These are phyloP conservation scores for Venturia carpophila DNA, from an alignment of 2,329 filamentous ascomycete genomes.

Conservation along the genomic window DNA sequence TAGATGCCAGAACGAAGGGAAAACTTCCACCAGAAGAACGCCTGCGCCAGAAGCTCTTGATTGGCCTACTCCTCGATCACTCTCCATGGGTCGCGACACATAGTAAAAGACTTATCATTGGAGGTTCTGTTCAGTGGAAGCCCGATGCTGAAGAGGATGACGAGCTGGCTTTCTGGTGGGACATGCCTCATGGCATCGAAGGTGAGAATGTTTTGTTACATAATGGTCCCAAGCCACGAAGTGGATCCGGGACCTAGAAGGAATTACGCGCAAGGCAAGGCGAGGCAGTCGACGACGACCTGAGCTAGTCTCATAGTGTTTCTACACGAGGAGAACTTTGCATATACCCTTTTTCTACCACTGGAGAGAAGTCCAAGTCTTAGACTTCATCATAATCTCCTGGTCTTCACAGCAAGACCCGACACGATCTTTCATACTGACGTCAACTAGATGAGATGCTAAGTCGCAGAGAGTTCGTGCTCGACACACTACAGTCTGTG, in stretches of 20 bases:
- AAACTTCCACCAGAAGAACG: conserved; percentile 47
- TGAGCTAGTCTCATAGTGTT: not conserved
- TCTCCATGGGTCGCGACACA: conserved; percentile 52
- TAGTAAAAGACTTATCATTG: conserved; percentile 58
- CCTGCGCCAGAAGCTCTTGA: conserved; percentile 60
- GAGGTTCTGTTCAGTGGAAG: conserved; percentile 55
- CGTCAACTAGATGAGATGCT: conserved; percentile 53
- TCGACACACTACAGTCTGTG: conserved; percentile 62
- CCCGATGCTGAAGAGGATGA: conserved; percentile 31
- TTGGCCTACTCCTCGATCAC: conserved; percentile 58
- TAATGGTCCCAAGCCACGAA: not conserved
- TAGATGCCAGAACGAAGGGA: conserved; percentile 39
- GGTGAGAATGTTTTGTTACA: conserved; percentile 31
- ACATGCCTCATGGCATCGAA: conserved; percentile 61
- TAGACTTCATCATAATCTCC: not conserved
- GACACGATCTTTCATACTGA: not conserved
- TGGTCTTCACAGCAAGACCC: not conserved
- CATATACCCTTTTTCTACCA: not conserved
- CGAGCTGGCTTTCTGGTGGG: conserved; percentile 58
- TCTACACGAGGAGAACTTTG: not conserved
- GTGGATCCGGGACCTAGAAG: not conserved
- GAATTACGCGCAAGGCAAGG: not conserved
- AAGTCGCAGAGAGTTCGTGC: conserved; percentile 55
- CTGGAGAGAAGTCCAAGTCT: no score
- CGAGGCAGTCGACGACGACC: not conserved